Percentiles rank a stretch among this genome's conserved stretches.
phyloP scores from a whole-genome alignment of 371 early-diverging fungal species.

The Rhizopus stolonifer region DNA sequence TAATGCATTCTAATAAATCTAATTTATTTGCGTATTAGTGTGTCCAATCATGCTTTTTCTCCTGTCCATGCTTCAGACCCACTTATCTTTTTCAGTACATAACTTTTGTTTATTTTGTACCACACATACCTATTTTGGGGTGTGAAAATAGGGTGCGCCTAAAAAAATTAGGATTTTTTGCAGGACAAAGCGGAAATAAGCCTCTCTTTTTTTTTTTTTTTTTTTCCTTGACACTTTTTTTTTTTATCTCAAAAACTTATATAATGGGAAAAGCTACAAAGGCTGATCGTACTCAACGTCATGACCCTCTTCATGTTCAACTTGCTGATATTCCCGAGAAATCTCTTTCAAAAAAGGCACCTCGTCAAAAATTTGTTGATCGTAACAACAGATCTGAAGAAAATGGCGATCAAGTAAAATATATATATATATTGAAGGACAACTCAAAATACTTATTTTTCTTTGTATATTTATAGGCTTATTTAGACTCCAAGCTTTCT shows the following conservation, averaged over 20 bases:
- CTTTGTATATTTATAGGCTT: conserved; percentile 46
- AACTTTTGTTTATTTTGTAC: too few species aligned
- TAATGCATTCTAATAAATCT: too few species aligned
- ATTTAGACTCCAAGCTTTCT: conserved; percentile 89
- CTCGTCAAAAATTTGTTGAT: conserved; percentile 66
- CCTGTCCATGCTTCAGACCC: too few species aligned
- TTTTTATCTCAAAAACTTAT: neutral
- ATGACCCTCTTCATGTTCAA: conserved; percentile 80
- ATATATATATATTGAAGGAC: conserved; percentile 1
- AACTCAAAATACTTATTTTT: neutral
- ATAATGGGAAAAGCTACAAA: conserved; percentile 44
- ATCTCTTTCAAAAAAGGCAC: conserved; percentile 38
- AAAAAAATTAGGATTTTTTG: neutral
- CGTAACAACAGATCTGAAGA: conserved; percentile 57
- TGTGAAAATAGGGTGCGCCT: too few species aligned
- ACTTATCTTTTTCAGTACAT: too few species aligned
- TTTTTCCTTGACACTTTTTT: conserved; percentile 1
- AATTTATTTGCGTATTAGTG: too few species aligned
- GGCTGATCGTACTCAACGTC: conserved; percentile 48
- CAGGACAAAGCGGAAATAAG: conserved; percentile 1
- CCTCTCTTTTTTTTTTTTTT: conserved; percentile 5
- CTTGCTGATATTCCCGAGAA: conserved; percentile 59
- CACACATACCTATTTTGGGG: too few species aligned
- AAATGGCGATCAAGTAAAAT: conserved; percentile 29
- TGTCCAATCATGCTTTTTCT: too few species aligned